Evolutionary conservation across 768 basidiomycete genomes (phyloP), one percentile per base, ranked within the genome.

Genomic region (Hydnomerulius pinastri): DNA sequence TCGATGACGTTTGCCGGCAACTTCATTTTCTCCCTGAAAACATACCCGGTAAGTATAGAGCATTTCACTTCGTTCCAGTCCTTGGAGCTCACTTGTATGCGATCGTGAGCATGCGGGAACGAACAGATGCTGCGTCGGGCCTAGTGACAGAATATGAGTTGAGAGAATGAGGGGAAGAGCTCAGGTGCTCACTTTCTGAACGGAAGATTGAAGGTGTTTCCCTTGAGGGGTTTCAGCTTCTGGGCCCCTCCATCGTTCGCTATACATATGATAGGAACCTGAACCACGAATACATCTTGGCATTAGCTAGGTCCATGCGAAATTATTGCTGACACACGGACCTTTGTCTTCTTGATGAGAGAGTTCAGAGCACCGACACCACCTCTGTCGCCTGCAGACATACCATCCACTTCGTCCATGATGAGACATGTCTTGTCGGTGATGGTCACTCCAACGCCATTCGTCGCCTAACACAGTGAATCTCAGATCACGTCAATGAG

Each of bases 351-450:
- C 73, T 87, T 93, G 59, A 99, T 96, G 53, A 99, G 63, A 0
- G 85, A 85, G 50, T 92, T 92, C 58, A 99, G 66, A 6, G 97
- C 97, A 20, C 92, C 96, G 2, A 98, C 91, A 48, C 97, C 97
- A 13, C 97, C 97, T 38, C 97, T 80, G 69, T 99, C 97, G 15
- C 97, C 97, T 3, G 91, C 90, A 5, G 93, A 96, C 95, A 98
- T 99, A 1, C 97, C 97, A 57, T 99, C 97, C 2, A 98, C 96
- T 66, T 99, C 97, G 62, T 99, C 97, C 96, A 99, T 98, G 65
- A 99, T 98, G 38, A 99, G 74, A 56, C 93, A 92, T 0, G 89
- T 82, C 65, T 77, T 82, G 59, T 89, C 81, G 0, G 89, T 93
- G 56, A 98, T 84, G 13, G 73, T 63, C 2, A 95, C 75, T 2